Evolutionary conservation across 306 rosid species (phyloP).

Genomic region (Corylus heterophylla): DNA sequence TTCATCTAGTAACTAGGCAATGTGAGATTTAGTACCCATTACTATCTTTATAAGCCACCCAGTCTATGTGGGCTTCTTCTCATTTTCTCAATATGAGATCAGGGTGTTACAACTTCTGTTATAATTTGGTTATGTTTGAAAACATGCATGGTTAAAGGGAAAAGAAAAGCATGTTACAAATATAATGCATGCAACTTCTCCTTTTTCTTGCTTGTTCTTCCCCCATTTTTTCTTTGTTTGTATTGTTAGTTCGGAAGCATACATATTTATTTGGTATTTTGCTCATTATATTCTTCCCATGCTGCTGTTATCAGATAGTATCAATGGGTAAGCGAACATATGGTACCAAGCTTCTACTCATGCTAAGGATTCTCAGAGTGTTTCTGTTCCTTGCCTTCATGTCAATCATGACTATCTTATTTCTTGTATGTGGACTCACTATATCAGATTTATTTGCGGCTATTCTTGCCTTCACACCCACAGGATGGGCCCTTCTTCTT

Average conservation of each 20-base stretch:
- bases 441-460: slow-evolving; percentile 87
- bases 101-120: neutral
- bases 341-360: slow-evolving; percentile 87
- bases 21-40: too few species aligned
- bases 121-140: neutral
- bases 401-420: slow-evolving; percentile 86
- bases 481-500: slow-evolving; percentile 90
- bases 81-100: too few species aligned
- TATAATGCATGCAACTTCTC: neutral
- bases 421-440: slow-evolving; percentile 82
- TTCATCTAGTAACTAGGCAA: too few species aligned
- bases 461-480: slow-evolving; percentile 84
- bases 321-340: slow-evolving; percentile 91
- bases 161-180: neutral
- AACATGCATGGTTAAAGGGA: neutral
- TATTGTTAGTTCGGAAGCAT: neutral
- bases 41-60: too few species aligned
- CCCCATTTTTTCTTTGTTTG: neutral
- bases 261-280: slow-evolving; percentile 17
- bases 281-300: slow-evolving; percentile 20
- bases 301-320: slow-evolving; percentile 62
- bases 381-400: slow-evolving; percentile 87
- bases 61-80: too few species aligned
- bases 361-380: slow-evolving; percentile 89
- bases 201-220: too few species aligned